Conservation (phyloP, 2,329 filamentous ascomycete genomes). For the Clonostachys rhizophaga region DNA sequence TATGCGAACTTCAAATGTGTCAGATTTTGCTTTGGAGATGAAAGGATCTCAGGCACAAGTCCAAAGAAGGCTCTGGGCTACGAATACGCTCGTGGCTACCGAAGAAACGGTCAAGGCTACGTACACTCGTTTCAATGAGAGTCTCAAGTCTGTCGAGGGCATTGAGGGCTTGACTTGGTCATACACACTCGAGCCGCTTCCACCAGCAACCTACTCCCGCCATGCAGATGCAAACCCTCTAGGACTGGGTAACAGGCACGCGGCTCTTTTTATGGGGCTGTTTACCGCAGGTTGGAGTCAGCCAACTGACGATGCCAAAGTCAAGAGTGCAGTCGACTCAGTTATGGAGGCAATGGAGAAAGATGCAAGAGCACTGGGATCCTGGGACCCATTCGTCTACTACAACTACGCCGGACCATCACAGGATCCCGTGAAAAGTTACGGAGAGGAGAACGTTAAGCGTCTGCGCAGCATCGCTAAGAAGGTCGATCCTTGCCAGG, state of each 20-base stretch:
- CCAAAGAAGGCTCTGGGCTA: background rate
- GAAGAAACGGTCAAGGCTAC: background rate
- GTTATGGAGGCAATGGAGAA: constrained; percentile 19
- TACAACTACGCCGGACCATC: constrained; percentile 35
- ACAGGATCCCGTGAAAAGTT: constrained; percentile 28
- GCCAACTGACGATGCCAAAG: background rate
- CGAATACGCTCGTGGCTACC: background rate
- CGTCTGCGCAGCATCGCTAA: constrained; percentile 19
- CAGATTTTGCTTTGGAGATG: background rate
- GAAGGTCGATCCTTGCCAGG: constrained; percentile 28
- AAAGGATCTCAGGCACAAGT: background rate
- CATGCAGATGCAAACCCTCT: constrained; percentile 2
- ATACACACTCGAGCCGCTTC: constrained; percentile 5
- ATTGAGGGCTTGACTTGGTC: constrained; percentile 4
- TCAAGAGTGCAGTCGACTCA: constrained; percentile 6
- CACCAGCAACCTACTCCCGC: constrained; percentile 3
- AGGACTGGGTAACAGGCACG: constrained; percentile 1
- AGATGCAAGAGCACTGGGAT: background rate
- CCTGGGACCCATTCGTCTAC: constrained; percentile 16
- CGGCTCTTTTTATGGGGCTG: constrained; percentile 2
- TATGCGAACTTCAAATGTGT: background rate
- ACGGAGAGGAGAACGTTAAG: constrained; percentile 28
- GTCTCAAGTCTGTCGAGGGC: background rate
- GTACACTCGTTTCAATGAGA: constrained; percentile 2
- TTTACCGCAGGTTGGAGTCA: constrained; percentile 1